These are phyloP conservation scores for Prosopis cineraria DNA, from an alignment of 306 rosid genomes.

Conservation along the genomic window DNA sequence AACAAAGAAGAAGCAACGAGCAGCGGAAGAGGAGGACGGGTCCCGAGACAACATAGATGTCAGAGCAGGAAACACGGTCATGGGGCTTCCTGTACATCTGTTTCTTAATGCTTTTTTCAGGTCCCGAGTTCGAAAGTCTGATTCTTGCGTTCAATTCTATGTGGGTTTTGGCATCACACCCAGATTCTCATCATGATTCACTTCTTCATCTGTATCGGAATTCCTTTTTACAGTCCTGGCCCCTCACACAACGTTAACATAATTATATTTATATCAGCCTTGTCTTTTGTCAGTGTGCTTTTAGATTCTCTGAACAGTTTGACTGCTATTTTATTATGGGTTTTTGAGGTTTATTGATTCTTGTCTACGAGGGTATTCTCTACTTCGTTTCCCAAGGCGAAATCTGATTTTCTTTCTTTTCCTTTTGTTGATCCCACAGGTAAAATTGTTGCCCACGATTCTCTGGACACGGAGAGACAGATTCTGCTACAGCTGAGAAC, in stretches of 20 bases:
- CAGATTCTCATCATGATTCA: neutral
- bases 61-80: conserved; percentile 49
- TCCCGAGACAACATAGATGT: conserved; percentile 37
- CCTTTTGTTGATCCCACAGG: conserved; percentile 34
- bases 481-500: conserved; percentile 57
- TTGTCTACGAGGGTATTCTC: conserved; percentile 10
- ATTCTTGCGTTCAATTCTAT: neutral
- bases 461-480: conserved; percentile 50
- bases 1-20: neutral
- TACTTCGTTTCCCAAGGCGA: conserved; percentile 11
- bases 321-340: neutral
- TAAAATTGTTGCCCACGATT: conserved; percentile 52
- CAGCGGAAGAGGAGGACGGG: neutral
- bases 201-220: neutral
- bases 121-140: conserved; percentile 31
- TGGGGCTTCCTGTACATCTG: conserved; percentile 45
- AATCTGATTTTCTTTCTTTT: neutral
- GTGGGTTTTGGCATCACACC: neutral
- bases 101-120: conserved; percentile 56
- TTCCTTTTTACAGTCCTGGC: neutral
- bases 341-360: conserved; percentile 34
- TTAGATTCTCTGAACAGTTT: conserved; percentile 31
- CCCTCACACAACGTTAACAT: neutral
- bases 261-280: neutral
- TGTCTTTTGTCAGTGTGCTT: conserved; percentile 8